Base-by-base conservation (phyloP, 139 green algal species). In the Tetradesmus lagerheimii region DNA sequence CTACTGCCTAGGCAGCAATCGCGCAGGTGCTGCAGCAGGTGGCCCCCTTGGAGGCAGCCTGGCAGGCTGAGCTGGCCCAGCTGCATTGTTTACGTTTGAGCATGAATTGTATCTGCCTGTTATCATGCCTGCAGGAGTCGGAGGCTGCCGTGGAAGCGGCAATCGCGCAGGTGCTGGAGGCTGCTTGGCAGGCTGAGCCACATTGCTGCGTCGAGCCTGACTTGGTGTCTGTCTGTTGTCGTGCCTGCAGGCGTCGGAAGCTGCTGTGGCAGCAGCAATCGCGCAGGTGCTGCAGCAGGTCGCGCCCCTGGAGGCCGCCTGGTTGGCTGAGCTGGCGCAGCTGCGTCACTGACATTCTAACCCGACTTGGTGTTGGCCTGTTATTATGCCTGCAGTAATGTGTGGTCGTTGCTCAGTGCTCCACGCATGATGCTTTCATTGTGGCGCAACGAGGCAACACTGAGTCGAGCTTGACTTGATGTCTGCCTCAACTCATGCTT, bases 11-110 rank as follows among this genome's bases (percentile, higher is more conserved):
- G 25, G 83, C 83, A 20, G 38, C 64, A 2, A 39, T 67, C 12
- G 16, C 3, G 23, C 37, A 27, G 25, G 83, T 88, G 37, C 34
- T 88, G 62, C 29, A 27, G 12, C 29, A 80, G 27, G 83, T 88
- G 0, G 38, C 45, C 27, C 83, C 83, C 23, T 64, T 88, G 20
- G 83, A 88, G 41, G n/a, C n/a, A n/a, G n/a, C n/a, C n/a, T n/a
- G n/a, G 83, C 25, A 62, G 38, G 57, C 35, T 6, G 64, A 88
- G 83, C 64, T 80, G 62, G 0, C 11, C 0, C 25, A 35, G n/a
- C 27, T 88, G 38, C 39, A 11, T 62, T 20, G 43, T 15, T 62
- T 62, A 62, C 47, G 12, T 20, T 62, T 11, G 47, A 11, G 5
- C 43, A 50, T 62, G 47, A 20, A 12, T 8, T 1, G 0, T 79